Percentiles rank a stretch among this genome's conserved stretches.
Conservation (phyloP, 345 rosid genomes). For the Aquilaria yunnanensis region DNA sequence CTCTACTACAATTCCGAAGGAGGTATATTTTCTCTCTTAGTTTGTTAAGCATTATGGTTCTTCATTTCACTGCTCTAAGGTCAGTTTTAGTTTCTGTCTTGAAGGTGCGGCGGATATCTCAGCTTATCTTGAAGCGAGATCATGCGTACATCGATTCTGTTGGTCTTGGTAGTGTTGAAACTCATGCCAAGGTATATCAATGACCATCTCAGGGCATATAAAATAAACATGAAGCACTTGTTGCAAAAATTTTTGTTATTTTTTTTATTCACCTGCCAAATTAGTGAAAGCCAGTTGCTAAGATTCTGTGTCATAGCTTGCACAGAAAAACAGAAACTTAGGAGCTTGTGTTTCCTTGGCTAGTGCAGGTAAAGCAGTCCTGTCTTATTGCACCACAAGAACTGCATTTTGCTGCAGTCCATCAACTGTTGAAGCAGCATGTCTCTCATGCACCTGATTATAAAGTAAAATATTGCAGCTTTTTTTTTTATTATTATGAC, state of each 20-base stretch:
- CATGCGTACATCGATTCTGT: conserved; percentile 74
- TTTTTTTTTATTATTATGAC: conserved; percentile 6
- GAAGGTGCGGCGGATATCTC: conserved; percentile 90
- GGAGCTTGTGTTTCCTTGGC: neutral
- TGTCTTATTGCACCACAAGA: conserved; percentile 65
- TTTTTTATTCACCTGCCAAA: too few species aligned
- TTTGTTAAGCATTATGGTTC: conserved; percentile 2
- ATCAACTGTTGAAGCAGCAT: conserved; percentile 69
- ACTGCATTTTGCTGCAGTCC: conserved; percentile 63
- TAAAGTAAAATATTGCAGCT: conserved; percentile 45
- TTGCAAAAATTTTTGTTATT: neutral
- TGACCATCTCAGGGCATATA: too few species aligned
- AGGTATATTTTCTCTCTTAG: conserved; percentile 36
- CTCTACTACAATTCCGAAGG: conserved; percentile 92
- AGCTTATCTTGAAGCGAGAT: conserved; percentile 85
- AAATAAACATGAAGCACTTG: too few species aligned
- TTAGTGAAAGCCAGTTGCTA: too few species aligned
- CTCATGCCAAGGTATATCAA: conserved; percentile 62
- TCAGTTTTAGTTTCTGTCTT: conserved; percentile 3
- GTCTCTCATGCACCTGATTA: conserved; percentile 47
- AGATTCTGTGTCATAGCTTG: too few species aligned
- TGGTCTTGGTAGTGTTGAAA: conserved; percentile 68
- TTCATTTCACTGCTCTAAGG: conserved; percentile 7
- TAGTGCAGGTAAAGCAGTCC: conserved; percentile 71
- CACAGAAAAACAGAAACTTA: too few species aligned